Conservation (phyloP, 768 basidiomycete species). For the Coprinopsis strossmayeri region DNA sequence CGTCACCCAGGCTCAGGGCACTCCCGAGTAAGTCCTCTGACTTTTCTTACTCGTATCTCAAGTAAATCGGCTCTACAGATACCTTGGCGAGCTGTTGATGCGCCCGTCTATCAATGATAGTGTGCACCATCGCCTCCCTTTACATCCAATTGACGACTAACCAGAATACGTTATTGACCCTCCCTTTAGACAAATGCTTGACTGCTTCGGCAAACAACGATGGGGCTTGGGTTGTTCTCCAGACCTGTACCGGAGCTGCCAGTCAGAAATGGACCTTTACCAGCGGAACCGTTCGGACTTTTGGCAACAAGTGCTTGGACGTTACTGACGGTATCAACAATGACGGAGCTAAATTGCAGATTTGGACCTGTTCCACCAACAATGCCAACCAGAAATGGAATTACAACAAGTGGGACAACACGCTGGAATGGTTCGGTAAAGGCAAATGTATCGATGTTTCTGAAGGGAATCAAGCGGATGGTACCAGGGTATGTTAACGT, state of each 20-base stretch:
- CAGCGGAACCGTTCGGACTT: conserved; percentile 34
- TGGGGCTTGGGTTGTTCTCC: conserved; percentile 41
- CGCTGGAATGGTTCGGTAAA: conserved; percentile 39
- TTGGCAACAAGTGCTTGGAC: conserved; percentile 44
- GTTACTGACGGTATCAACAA: conserved; percentile 31
- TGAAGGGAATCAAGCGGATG: conserved; percentile 31
- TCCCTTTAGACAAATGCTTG: conserved; percentile 38
- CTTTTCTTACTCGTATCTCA: neutral
- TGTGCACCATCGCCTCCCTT: neutral
- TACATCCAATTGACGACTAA: neutral
- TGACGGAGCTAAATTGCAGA: conserved; percentile 44
- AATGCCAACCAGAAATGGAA: conserved; percentile 41
- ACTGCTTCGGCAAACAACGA: conserved; percentile 44
- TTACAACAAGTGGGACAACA: conserved; percentile 38
- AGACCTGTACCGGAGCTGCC: conserved; percentile 37
- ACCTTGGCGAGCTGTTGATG: conserved; percentile 4
- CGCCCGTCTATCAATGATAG: conserved; percentile 7
- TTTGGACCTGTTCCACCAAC: conserved; percentile 40
- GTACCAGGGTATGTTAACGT: conserved; percentile 30
- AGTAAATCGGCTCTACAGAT: neutral
- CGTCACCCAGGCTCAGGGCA: conserved; percentile 4
- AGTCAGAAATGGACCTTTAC: conserved; percentile 45
- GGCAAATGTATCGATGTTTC: conserved; percentile 46
- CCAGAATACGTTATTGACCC: neutral
- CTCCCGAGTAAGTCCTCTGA: conserved; percentile 5